Evolutionary conservation across 192 early-diverging fungal species (phyloP), one percentile per base, ranked within the genome.

Genomic region (Backusella liffmaniae): DNA sequence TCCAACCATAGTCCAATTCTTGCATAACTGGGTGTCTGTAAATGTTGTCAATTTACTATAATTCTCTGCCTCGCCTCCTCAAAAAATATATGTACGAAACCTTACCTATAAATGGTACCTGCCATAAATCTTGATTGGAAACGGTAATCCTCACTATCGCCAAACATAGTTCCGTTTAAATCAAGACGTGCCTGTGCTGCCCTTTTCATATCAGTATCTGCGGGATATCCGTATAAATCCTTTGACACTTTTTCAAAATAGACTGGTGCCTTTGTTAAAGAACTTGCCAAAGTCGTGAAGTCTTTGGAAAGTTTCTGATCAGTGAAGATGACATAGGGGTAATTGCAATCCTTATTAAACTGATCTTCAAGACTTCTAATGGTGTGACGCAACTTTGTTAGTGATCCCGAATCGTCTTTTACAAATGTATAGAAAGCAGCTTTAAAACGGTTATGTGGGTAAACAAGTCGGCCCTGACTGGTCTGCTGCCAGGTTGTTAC

Each of bases 1-100:
- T 83, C 88, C 88, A 90, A 72, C 87, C 86, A 73, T 84, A 90
- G 73, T 90, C 88, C 21, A 87, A 51, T 21, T 86, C 76, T 67
- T 82, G 18, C 29, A 90, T 71, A 51, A 84, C 68, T 39, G 87
- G 87, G 69, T 90, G 89, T 80, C 88, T 89, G 79, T 83, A 76
- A 62, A 29, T 62, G 23, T 29, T 21, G 15, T 41, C 13, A 41
- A 44, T 44, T n/a, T 26, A n/a, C 53, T 3, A 23, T 49, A 18
- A 9, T 26, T 42, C 13, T 39, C 18, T 70, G 9, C 46, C 21
- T 44, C 21, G 18, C 39, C 30, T 70, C 37, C 36, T 1, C 46
- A n/a, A n/a, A 49, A 49, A 49, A 49, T n/a, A 49, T 18, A 49
- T 5, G n/a, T 18, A n/a, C 4, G 15, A 18, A 23, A 35, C 5